Evolutionary conservation across 129 eudicot species (phyloP).

Genomic region (Tagetes erecta): DNA sequence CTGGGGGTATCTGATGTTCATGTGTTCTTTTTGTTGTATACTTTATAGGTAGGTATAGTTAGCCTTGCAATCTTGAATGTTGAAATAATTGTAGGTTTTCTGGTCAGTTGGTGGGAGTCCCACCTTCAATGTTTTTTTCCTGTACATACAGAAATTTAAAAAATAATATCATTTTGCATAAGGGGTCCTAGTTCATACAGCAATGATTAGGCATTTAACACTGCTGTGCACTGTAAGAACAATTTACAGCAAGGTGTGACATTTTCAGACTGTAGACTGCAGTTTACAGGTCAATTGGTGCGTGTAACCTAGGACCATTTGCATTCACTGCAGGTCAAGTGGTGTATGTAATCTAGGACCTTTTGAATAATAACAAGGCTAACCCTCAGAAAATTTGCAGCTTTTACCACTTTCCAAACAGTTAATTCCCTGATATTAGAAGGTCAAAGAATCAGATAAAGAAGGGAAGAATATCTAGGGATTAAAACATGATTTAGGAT

Average conservation of each 20-base stretch:
- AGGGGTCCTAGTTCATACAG: too few relatives aligned
- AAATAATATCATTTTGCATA: too few relatives aligned
- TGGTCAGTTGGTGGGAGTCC: conserved; percentile 9
- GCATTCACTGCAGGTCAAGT: too few relatives aligned
- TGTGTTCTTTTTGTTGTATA: conserved; percentile 9
- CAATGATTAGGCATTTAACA: too few relatives aligned
- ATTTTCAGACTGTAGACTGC: too few relatives aligned
- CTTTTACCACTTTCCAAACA: not conserved
- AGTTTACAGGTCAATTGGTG: too few relatives aligned
- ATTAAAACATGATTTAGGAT: not conserved
- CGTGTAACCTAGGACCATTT: too few relatives aligned
- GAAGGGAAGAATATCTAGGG: conserved; percentile 5
- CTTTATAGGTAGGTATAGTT: not conserved
- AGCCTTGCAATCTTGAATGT: not conserved
- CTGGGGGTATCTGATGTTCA: not conserved
- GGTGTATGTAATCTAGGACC: not conserved
- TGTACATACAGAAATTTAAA: not conserved
- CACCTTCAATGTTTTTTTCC: conserved; percentile 6
- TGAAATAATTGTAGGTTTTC: not conserved
- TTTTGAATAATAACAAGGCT: not conserved
- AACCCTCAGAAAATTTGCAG: not conserved
- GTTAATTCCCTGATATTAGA: not conserved
- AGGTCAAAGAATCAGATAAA: not conserved
- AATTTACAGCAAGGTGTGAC: too few relatives aligned
- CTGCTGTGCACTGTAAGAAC: too few relatives aligned